Percentiles rank a stretch among this genome's conserved stretches.
Evolutionary conservation across 495 filamentous ascomycete species (phyloP).

Genomic region (Schizothecium vesticola): DNA sequence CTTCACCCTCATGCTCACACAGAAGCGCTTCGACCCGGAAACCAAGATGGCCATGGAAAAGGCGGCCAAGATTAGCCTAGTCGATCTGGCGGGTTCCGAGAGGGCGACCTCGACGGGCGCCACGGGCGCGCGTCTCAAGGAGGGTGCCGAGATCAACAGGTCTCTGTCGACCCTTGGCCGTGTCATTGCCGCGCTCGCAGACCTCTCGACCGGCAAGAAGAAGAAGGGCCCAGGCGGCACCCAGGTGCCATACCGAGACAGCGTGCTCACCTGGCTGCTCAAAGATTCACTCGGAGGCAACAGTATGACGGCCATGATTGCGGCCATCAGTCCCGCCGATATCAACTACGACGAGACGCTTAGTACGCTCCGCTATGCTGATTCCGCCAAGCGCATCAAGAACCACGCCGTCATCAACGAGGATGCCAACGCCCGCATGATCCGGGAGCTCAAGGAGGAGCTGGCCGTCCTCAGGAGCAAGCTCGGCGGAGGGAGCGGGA

Average conservation of each 20-base stretch:
- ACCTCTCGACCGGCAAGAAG: constrained; percentile 80
- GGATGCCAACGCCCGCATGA: constrained; percentile 98
- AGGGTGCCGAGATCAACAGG: constrained; percentile 97
- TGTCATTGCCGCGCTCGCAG: constrained; percentile 95
- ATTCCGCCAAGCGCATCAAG: constrained; percentile 98
- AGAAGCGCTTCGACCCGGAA: constrained; percentile 88
- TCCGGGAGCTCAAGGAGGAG: constrained; percentile 95
- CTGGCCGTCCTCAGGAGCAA: constrained; percentile 81
- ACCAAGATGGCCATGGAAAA: constrained; percentile 96
- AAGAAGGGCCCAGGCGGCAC: constrained; percentile 59
- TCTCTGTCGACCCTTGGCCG: constrained; percentile 94
- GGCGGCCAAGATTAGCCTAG: constrained; percentile 94
- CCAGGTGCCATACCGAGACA: constrained; percentile 96
- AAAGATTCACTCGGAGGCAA: constrained; percentile 98
- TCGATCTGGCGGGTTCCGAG: constrained; percentile 97
- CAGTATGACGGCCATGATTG: constrained; percentile 99
- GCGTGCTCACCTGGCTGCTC: constrained; percentile 90
- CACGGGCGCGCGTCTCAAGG: constrained; percentile 91
- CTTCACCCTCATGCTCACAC: constrained; percentile 92
- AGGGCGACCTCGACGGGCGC: constrained; percentile 93
- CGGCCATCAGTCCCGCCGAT: constrained; percentile 94
- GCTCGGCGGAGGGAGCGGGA: constrained; percentile 60
- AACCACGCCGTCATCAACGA: constrained; percentile 99
- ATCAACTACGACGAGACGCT: constrained; percentile 99
- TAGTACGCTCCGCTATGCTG: constrained; percentile 91